These are phyloP conservation scores for Craterostigma plantagineum DNA, from an alignment of 257 asterid species.

Conservation along the genomic window DNA sequence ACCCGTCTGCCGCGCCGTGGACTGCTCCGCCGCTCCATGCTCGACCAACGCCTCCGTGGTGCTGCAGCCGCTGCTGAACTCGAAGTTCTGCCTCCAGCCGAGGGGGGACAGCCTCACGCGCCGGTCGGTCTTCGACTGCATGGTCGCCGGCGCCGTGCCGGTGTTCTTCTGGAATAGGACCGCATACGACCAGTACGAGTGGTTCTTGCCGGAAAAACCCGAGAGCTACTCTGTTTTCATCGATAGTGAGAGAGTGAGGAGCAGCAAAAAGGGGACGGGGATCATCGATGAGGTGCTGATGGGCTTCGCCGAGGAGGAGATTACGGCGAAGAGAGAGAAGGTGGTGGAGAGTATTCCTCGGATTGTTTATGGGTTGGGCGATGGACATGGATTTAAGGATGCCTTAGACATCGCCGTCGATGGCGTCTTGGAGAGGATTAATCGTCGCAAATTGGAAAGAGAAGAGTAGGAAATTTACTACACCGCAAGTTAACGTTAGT, in stretches of 20 bases:
- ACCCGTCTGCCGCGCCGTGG: conserved; percentile 22
- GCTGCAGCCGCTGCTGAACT: conserved; percentile 23
- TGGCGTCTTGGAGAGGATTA: conserved; percentile 59
- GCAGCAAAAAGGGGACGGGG: conserved; percentile 28
- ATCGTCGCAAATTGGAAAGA: conserved; percentile 12
- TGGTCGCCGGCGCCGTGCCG: conserved; percentile 48
- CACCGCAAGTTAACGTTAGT: no score
- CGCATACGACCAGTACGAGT: conserved; percentile 58
- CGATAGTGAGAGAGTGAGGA: conserved; percentile 33
- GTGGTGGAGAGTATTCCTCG: conserved; percentile 63
- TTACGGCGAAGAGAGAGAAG: conserved; percentile 51
- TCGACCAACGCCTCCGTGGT: conserved; percentile 22
- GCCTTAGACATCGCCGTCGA: conserved; percentile 84
- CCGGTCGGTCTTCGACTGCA: conserved; percentile 59
- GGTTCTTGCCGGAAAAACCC: conserved; percentile 70
- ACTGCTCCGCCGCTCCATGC: conserved; percentile 34
- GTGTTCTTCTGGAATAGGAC: conserved; percentile 45
- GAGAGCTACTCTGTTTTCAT: conserved; percentile 70
- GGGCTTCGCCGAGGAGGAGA: conserved; percentile 32
- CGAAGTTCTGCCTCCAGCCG: conserved; percentile 69
- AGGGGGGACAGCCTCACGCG: conserved; percentile 67
- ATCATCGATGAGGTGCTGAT: conserved; percentile 35
- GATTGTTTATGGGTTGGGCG: conserved; percentile 42
- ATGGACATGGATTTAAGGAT: conserved; percentile 36
- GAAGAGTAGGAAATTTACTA: no score